Evolutionary conservation across 352 stramenopile genomes (phyloP).

Genomic region (Phytophthora uliginosa): DNA sequence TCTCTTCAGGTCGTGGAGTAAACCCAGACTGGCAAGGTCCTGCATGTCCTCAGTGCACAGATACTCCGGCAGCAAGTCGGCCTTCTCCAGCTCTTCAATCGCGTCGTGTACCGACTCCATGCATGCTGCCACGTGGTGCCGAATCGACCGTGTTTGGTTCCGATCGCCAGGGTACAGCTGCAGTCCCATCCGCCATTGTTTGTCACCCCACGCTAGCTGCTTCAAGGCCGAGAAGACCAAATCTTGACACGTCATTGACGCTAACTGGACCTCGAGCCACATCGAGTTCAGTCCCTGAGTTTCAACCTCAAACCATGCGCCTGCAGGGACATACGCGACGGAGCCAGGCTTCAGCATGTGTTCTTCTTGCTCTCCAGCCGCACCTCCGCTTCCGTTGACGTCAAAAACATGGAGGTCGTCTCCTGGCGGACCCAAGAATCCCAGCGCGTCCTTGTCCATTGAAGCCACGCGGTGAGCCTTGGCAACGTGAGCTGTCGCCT

Average conservation of each 20-base stretch:
- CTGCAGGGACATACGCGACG: slow-evolving; percentile 60
- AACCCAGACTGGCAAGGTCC: slow-evolving; percentile 10
- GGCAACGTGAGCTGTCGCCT: slow-evolving; percentile 14
- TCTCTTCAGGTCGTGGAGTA: slow-evolving; percentile 6
- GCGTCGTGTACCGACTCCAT: slow-evolving; percentile 31
- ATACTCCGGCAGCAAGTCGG: slow-evolving; percentile 52
- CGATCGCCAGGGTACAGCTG: slow-evolving; percentile 19
- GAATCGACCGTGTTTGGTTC: slow-evolving; percentile 6
- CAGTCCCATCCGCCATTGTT: slow-evolving; percentile 35
- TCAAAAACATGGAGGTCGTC: slow-evolving; percentile 39
- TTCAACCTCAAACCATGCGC: slow-evolving; percentile 57
- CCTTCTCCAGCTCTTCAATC: slow-evolving; percentile 23
- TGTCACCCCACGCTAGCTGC: slow-evolving; percentile 42
- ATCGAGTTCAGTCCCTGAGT: slow-evolving; percentile 26
- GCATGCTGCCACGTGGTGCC: slow-evolving; percentile 23
- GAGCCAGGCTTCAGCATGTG: slow-evolving; percentile 44
- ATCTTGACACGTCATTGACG: slow-evolving; percentile 29
- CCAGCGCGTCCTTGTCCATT: neutral
- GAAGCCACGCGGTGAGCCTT: slow-evolving; percentile 34
- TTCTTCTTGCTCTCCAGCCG: slow-evolving; percentile 5
- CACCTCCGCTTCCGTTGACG: slow-evolving; percentile 13
- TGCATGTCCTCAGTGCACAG: slow-evolving; percentile 33
- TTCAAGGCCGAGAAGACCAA: slow-evolving; percentile 36
- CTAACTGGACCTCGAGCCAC: slow-evolving; percentile 62
- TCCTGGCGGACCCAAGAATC: slow-evolving; percentile 17